Conservation (phyloP, 768 basidiomycete species). For the Trametes meyenii region DNA sequence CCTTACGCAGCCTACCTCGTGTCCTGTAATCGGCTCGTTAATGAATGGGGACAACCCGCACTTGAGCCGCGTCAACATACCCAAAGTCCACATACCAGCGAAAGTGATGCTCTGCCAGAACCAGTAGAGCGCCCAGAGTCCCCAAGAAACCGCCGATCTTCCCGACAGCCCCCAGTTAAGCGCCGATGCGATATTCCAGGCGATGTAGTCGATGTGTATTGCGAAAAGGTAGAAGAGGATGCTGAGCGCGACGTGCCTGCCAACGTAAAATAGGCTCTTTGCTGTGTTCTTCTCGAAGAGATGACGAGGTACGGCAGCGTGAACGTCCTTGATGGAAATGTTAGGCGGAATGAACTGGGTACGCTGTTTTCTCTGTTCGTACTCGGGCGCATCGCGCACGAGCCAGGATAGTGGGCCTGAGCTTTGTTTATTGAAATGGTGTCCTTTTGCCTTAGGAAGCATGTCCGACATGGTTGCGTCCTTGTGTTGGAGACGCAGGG, state of each 20-base stretch:
- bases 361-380: slow-evolving; percentile 45
- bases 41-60: not conserved
- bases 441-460: not conserved
- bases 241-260: slow-evolving; percentile 45
- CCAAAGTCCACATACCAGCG: slow-evolving; percentile 30
- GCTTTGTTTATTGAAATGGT: not conserved
- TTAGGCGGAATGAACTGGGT: slow-evolving; percentile 45
- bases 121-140: slow-evolving; percentile 28
- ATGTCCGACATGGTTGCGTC: not conserved
- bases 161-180: not conserved
- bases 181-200: not conserved
- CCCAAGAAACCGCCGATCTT: not conserved
- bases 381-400: slow-evolving; percentile 48
- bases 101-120: slow-evolving; percentile 32
- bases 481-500: not conserved
- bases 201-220: slow-evolving; percentile 36
- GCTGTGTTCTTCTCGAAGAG: slow-evolving; percentile 49
- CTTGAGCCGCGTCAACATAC: slow-evolving; percentile 6
- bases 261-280: slow-evolving; percentile 47
- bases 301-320: slow-evolving; percentile 49
- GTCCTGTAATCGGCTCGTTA: slow-evolving; percentile 34
- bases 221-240: slow-evolving; percentile 44
- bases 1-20: slow-evolving; percentile 40
- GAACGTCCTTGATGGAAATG: slow-evolving; percentile 45
- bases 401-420: slow-evolving; percentile 13